Conservation (phyloP, 2,329 filamentous ascomycete species). For the Aspergillus sp. region DNA sequence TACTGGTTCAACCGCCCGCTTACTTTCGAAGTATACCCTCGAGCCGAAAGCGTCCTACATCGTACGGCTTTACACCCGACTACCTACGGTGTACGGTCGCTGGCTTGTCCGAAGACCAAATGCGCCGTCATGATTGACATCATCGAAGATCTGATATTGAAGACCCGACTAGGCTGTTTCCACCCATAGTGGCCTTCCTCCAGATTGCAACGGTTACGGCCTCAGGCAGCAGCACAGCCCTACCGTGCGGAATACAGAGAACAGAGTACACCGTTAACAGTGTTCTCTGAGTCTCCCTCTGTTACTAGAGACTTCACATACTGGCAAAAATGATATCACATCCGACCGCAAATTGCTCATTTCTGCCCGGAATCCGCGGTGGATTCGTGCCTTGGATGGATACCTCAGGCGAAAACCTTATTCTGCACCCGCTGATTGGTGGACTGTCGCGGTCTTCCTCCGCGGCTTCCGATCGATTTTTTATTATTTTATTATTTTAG, state of each 20-base stretch:
- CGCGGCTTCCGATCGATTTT: neutral
- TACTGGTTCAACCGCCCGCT: too few relatives aligned
- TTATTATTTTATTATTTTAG: too few relatives aligned
- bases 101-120: neutral
- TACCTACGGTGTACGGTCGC: neutral
- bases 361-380: neutral
- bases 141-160: neutral
- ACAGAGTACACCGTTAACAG: too few relatives aligned
- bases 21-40: too few relatives aligned
- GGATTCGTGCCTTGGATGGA: neutral
- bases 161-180: neutral
- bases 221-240: slow-evolving; percentile 2
- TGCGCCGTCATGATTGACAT: neutral
- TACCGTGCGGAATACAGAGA: neutral
- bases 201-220: neutral
- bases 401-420: neutral
- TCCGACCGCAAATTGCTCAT: neutral
- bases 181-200: neutral
- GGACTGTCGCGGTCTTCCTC: neutral
- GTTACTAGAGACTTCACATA: too few relatives aligned
- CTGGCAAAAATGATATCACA: neutral
- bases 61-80: too few relatives aligned
- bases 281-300: too few relatives aligned
- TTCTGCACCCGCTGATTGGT: neutral
- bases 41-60: too few relatives aligned